Percentiles rank a stretch among this genome's conserved stretches.
Conservation (phyloP, 2,329 filamentous ascomycete species). For the Colletotrichum magnum region DNA sequence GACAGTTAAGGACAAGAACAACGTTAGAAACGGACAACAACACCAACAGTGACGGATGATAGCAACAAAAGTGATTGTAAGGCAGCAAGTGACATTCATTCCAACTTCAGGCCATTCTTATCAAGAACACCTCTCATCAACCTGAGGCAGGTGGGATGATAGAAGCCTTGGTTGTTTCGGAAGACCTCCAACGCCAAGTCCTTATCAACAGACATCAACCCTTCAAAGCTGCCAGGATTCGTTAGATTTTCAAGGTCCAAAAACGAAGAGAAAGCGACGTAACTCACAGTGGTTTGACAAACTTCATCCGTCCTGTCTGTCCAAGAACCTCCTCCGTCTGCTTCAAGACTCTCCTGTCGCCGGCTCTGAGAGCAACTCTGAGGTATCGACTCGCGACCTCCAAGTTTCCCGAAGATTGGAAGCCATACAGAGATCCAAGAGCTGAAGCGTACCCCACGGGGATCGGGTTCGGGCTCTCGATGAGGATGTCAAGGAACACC, state of each 20-base stretch:
- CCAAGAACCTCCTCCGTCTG: conserved; percentile 17
- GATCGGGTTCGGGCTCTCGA: conserved; percentile 1
- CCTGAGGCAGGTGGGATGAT: conserved; percentile 26
- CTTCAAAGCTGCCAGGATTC: conserved; percentile 1
- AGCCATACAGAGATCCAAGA: conserved; percentile 7
- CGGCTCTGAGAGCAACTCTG: conserved; percentile 13
- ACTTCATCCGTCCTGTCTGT: conserved; percentile 31
- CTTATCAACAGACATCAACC: conserved; percentile 8
- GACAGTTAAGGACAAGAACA: no score
- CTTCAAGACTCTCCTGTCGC: conserved; percentile 12
- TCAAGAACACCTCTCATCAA: not conserved
- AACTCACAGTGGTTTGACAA: conserved; percentile 26
- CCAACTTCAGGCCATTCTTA: conserved; percentile 18
- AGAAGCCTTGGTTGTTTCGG: conserved; percentile 9
- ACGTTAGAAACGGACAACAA: no score
- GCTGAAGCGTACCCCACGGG: not conserved
- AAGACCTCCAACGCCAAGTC: conserved; percentile 11
- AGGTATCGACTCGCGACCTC: conserved; percentile 21
- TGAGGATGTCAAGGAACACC: conserved; percentile 22
- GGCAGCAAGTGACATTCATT: not conserved
- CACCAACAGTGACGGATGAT: no score
- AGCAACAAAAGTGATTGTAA: no score
- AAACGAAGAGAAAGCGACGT: not conserved
- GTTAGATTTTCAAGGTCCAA: not conserved
- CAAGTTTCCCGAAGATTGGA: conserved; percentile 5